Percentiles rank a stretch among this genome's conserved stretches.
These are phyloP conservation scores for Xylaria acuta DNA, from an alignment of 495 filamentous ascomycete genomes.

Conservation along the genomic window DNA sequence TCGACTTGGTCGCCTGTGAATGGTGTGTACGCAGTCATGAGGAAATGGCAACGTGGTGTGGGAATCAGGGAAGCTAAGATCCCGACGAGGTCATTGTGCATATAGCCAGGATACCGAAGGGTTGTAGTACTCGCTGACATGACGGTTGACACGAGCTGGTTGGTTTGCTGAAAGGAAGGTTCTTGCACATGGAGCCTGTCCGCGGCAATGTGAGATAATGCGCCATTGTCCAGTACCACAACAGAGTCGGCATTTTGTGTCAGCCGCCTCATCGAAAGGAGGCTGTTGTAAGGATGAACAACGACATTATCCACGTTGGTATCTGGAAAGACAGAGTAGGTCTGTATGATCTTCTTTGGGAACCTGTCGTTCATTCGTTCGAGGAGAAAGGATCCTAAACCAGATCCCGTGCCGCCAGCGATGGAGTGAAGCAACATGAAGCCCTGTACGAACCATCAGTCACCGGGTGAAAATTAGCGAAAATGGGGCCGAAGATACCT, in stretches of 20 bases:
- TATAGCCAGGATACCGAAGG: slow-evolving; percentile 95
- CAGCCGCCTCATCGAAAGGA: slow-evolving; percentile 87
- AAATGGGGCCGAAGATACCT: slow-evolving; percentile 55
- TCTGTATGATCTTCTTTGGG: slow-evolving; percentile 98
- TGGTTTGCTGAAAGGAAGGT: slow-evolving; percentile 95
- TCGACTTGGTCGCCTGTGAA: slow-evolving; percentile 96
- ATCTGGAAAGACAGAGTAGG: slow-evolving; percentile 97
- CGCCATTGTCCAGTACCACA: slow-evolving; percentile 96
- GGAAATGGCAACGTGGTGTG: slow-evolving; percentile 94
- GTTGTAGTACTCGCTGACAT: slow-evolving; percentile 99
- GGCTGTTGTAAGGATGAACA: slow-evolving; percentile 96
- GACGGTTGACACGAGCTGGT: slow-evolving; percentile 95
- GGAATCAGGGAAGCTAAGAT: slow-evolving; percentile 96
- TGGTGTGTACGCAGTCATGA: slow-evolving; percentile 97
- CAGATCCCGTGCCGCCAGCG: slow-evolving; percentile 94
- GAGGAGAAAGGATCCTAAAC: slow-evolving; percentile 91
- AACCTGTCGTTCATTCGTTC: slow-evolving; percentile 97
- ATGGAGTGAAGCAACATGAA: slow-evolving; percentile 99
- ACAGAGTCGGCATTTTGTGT: slow-evolving; percentile 98
- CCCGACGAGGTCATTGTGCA: slow-evolving; percentile 98
- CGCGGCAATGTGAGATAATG: slow-evolving; percentile 89
- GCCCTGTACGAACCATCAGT: slow-evolving; percentile 59
- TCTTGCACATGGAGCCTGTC: slow-evolving; percentile 92
- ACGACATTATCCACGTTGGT: slow-evolving; percentile 85
- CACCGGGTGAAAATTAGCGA: not conserved